These are phyloP conservation scores for Fusarium armeniacum DNA, from an alignment of 2,329 filamentous ascomycete genomes.

Conservation along the genomic window DNA sequence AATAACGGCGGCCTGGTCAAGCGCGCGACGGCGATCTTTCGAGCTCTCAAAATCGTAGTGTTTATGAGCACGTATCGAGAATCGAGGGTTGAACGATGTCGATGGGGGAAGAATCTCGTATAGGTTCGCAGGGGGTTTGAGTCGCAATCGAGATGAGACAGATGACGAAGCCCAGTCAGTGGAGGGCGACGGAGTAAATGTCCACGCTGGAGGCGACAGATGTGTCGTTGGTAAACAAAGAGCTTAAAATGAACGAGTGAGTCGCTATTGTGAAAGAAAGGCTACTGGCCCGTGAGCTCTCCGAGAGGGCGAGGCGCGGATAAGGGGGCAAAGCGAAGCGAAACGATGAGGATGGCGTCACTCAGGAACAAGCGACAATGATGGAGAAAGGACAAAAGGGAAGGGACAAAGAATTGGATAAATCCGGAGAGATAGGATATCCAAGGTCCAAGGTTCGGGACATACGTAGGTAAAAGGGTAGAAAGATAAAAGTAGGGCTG, in stretches of 20 bases:
- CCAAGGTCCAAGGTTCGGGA: slow-evolving; percentile 1
- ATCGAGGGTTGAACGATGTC: slow-evolving; percentile 19
- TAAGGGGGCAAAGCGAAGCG: slow-evolving; percentile 32
- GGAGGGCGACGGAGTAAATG: slow-evolving; percentile 5
- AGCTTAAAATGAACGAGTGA: slow-evolving; percentile 37
- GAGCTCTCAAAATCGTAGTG: neutral
- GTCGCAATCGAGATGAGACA: slow-evolving; percentile 22
- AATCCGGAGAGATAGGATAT: slow-evolving; percentile 23
- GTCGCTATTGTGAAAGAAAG: slow-evolving; percentile 32
- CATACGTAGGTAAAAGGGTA: slow-evolving; percentile 2
- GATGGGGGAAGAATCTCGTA: slow-evolving; percentile 26
- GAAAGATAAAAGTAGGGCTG: slow-evolving; percentile 42
- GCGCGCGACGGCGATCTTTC: neutral
- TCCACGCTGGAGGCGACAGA: slow-evolving; percentile 1
- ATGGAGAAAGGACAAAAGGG: slow-evolving; percentile 29
- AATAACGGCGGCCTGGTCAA: neutral
- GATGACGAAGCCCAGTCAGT: slow-evolving; percentile 21
- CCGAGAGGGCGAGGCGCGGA: slow-evolving; percentile 34
- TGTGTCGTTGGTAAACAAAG: slow-evolving; percentile 26
- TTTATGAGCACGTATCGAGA: slow-evolving; percentile 13
- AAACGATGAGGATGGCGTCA: slow-evolving; percentile 40
- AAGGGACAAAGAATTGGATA: slow-evolving; percentile 39
- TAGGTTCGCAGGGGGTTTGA: slow-evolving; percentile 29
- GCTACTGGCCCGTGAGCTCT: slow-evolving; percentile 29
- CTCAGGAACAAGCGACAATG: slow-evolving; percentile 37